phyloP scores from a whole-genome alignment of 2,329 filamentous ascomycete genomes.

The Colletotrichum shisoi region DNA sequence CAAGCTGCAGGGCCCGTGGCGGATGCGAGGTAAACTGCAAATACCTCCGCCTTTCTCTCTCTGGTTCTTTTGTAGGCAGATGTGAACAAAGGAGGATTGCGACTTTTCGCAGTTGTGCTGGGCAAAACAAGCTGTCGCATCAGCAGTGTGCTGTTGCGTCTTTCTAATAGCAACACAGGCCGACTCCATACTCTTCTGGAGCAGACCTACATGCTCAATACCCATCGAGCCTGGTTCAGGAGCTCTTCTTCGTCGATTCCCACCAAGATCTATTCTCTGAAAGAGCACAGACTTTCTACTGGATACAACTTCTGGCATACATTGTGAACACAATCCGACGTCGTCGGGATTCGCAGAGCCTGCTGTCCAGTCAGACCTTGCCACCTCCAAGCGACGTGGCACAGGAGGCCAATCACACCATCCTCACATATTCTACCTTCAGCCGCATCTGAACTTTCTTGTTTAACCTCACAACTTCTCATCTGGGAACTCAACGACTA shows the following conservation, averaged over 20 bases:
- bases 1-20: not conserved
- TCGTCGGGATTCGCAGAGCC: not conserved
- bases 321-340: not conserved
- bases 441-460: not conserved
- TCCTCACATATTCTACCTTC: not conserved
- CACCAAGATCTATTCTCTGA: no score
- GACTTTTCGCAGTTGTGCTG: no score
- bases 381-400: not conserved
- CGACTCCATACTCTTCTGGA: not conserved
- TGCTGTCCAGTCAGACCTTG: not conserved
- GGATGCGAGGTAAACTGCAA: not conserved
- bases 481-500: not conserved
- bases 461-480: not conserved
- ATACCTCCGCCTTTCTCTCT: not conserved
- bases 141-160: not conserved
- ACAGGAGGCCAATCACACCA: not conserved
- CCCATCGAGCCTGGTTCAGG: not conserved
- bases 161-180: not conserved
- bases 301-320: not conserved
- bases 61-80: no score
- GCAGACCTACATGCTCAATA: not conserved
- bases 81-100: not conserved
- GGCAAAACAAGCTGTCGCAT: not conserved
- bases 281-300: not conserved
- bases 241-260: not conserved